Conservation (phyloP, 176 grass and related monocot species). For the Oryza punctata region DNA sequence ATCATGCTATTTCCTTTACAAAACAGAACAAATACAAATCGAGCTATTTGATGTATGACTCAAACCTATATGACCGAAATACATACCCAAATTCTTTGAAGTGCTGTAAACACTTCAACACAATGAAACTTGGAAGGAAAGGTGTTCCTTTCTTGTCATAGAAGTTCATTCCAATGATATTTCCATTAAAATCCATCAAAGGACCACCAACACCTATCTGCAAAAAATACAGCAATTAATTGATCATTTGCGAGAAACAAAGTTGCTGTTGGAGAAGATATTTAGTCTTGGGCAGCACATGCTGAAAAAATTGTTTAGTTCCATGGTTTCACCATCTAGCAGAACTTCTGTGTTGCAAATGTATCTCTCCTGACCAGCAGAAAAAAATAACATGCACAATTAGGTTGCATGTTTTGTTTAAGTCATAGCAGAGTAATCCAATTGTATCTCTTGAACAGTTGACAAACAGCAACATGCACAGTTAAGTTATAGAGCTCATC, state of each 20-base stretch:
- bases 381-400: no score
- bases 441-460: no score
- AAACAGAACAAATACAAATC: not conserved
- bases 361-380: no score
- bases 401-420: no score
- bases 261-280: not conserved
- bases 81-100: slow-evolving; percentile 1
- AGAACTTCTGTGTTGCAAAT: no score
- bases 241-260: slow-evolving; percentile 8
- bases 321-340: no score
- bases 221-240: not conserved
- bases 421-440: no score
- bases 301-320: not conserved
- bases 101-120: slow-evolving; percentile 38
- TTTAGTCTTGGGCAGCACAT: not conserved
- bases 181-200: slow-evolving; percentile 22
- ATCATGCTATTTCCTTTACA: not conserved
- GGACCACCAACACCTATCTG: slow-evolving; percentile 29
- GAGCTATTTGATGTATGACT: no score
- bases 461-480: no score
- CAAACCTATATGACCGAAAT: not conserved
- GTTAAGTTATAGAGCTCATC: no score
- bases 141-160: slow-evolving; percentile 31
- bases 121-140: slow-evolving; percentile 34
- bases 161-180: slow-evolving; percentile 25